Percentiles rank a stretch among this genome's conserved stretches.
phyloP scores from a whole-genome alignment of 257 asterid species.

The Solanum bulbocastanum region DNA sequence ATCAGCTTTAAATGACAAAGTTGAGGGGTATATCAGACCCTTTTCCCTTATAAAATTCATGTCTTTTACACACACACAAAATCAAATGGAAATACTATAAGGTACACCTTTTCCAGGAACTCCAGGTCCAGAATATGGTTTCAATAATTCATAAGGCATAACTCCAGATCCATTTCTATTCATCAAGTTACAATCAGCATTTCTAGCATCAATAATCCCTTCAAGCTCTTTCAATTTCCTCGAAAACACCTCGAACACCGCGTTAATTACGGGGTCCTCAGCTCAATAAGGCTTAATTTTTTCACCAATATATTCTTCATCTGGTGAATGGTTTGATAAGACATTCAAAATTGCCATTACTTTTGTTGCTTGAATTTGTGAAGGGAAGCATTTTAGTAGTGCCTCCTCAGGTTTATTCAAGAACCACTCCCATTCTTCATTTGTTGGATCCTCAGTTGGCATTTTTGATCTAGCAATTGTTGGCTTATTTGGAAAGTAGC shows the following conservation, averaged over 20 bases:
- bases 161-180: constrained; percentile 73
- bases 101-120: constrained; percentile 75
- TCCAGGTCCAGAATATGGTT: constrained; percentile 60
- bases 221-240: constrained; percentile 51
- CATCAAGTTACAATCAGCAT: constrained; percentile 15
- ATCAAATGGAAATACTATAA: constrained; percentile 63
- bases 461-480: constrained; percentile 43
- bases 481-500: constrained; percentile 68
- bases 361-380: constrained; percentile 48
- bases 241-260: constrained; percentile 34
- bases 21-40: too few relatives aligned
- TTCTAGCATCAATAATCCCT: constrained; percentile 54
- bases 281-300: constrained; percentile 28
- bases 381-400: constrained; percentile 41
- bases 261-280: constrained; percentile 24
- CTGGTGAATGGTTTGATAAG: constrained; percentile 66
- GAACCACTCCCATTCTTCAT: constrained; percentile 26
- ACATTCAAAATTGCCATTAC: constrained; percentile 52
- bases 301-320: constrained; percentile 63
- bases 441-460: constrained; percentile 54
- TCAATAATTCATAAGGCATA: constrained; percentile 60
- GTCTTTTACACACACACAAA: too few relatives aligned
- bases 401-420: constrained; percentile 46
- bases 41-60: neutral
- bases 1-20: too few relatives aligned